A percentile compares a stretch with the other conserved stretches of the same genome.
phyloP scores from a whole-genome alignment of 495 filamentous ascomycete genomes.

The Trichoderma gamsii region DNA sequence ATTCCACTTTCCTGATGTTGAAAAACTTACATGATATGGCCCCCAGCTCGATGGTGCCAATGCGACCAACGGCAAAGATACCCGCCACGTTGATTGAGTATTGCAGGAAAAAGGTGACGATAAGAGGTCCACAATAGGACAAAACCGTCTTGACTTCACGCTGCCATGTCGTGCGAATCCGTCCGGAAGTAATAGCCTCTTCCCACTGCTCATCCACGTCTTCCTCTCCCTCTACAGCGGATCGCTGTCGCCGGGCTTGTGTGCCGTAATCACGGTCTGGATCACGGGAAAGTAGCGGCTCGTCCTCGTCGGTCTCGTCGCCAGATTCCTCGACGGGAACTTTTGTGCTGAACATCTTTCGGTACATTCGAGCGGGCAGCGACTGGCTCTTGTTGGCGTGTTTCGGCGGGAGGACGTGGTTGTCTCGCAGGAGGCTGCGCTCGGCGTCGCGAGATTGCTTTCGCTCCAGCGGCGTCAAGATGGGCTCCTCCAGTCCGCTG shows the following conservation, averaged over 20 bases:
- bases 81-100: conserved; percentile 67
- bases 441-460: conserved; percentile 64
- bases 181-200: conserved; percentile 56
- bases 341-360: conserved; percentile 41
- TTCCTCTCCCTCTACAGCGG: conserved; percentile 17
- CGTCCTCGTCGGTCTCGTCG: conserved; percentile 32
- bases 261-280: conserved; percentile 1
- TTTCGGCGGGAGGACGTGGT: conserved; percentile 63
- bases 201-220: conserved; percentile 56
- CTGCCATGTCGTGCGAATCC: conserved; percentile 66
- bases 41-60: conserved; percentile 58
- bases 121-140: conserved; percentile 53
- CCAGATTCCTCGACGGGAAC: conserved; percentile 27
- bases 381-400: conserved; percentile 31
- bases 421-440: conserved; percentile 68
- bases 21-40: conserved; percentile 32
- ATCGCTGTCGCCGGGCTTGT: not conserved
- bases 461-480: conserved; percentile 55
- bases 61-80: conserved; percentile 61
- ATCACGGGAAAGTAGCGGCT: conserved; percentile 27
- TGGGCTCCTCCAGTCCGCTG: conserved; percentile 41
- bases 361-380: conserved; percentile 30
- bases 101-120: conserved; percentile 68
- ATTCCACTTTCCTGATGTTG: not conserved
- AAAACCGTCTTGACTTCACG: conserved; percentile 58